Base-by-base conservation (phyloP, 345 rosid species). In the Salix brachista region DNA sequence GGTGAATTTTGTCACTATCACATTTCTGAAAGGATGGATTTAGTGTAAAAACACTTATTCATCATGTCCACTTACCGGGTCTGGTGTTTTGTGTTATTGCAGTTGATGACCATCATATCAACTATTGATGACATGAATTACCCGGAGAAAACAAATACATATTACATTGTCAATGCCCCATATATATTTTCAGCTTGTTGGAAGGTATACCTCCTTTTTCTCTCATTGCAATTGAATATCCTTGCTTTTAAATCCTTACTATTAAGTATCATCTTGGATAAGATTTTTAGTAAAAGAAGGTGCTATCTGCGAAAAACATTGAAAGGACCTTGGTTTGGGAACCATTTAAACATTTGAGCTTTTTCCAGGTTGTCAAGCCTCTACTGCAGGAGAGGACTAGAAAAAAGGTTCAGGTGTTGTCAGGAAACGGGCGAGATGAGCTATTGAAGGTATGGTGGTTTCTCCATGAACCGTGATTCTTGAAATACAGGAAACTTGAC, bases 171-270 rank as follows among this genome's bases (percentile, higher is more conserved):
- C 69, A 96, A 96, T 75, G 98, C 83, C 62, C 99, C 98, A 23
- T 93, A 91, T 79, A 85, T 96, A 85, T 96, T 96, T 84, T 91
- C 98, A 8, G 93, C 98, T 54, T 90, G 98, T 83, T 96, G 97
- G 97, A 96, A 91, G 91, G 96, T 90, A 71, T 81, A 74, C 58
- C 10, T 60, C 34, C 18, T 32, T 16, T 65, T 52, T 76, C 73
- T n/a, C 41, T 23, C 25, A 8, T 78, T 54, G 61, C 61, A 21
- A 8, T 54, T 19, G 61, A 54, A 54, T 54, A 21, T 21, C 61
- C 26, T 54, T 54, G 61, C 26, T 6, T 65, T 34, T 65, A 16
- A 32, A 17, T 32, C 0, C 30, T 28, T 64, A 16, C 37, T 4
- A 64, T 64, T 21, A 21, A 54, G 26, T 8, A 23, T 23, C 16